A percentile compares a stretch with the other conserved stretches of the same genome.
Evolutionary conservation across 2,329 filamentous ascomycete genomes (phyloP).

Genomic region (Corinectria fuckeliana): DNA sequence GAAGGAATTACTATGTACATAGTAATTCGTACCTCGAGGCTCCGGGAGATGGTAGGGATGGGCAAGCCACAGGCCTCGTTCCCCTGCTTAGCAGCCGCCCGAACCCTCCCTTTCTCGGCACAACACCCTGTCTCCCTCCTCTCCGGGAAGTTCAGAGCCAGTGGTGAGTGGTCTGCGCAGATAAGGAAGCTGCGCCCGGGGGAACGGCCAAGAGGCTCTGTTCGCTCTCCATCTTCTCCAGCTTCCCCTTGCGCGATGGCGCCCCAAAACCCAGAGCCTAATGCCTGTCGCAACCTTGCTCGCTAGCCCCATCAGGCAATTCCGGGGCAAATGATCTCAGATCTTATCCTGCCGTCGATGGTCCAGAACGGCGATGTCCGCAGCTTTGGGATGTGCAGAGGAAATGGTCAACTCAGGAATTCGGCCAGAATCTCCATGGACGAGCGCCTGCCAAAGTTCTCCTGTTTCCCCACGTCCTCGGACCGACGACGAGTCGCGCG

Average conservation of each 20-base stretch:
- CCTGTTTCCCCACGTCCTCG: not conserved
- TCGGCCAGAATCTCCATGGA: conserved; percentile 18
- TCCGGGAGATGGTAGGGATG: conserved; percentile 25
- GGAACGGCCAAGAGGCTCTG: conserved; percentile 34
- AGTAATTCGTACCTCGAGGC: conserved; percentile 14
- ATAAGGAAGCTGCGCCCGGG: conserved; percentile 33
- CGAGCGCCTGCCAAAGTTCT: not conserved
- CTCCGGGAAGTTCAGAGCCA: too few species aligned
- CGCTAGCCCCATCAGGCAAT: conserved; percentile 40
- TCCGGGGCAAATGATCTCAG: conserved; percentile 44
- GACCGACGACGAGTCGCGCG: not conserved
- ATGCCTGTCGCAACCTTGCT: conserved; percentile 26
- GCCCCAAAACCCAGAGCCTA: conserved; percentile 26
- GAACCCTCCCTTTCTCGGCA: conserved; percentile 23
- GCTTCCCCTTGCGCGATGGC: conserved; percentile 40
- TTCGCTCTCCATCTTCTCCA: conserved; percentile 32
- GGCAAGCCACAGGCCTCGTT: conserved; percentile 20
- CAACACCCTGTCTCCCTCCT: conserved; percentile 26
- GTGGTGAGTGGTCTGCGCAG: conserved; percentile 29
- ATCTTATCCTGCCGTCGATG: conserved; percentile 42
- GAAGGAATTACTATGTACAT: too few species aligned
- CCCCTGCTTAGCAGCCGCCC: conserved; percentile 17
- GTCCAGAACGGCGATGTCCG: conserved; percentile 42
- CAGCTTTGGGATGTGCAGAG: conserved; percentile 16
- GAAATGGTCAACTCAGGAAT: conserved; percentile 19